Evolutionary conservation across 345 rosid species (phyloP).

Genomic region (Firmiana major): DNA sequence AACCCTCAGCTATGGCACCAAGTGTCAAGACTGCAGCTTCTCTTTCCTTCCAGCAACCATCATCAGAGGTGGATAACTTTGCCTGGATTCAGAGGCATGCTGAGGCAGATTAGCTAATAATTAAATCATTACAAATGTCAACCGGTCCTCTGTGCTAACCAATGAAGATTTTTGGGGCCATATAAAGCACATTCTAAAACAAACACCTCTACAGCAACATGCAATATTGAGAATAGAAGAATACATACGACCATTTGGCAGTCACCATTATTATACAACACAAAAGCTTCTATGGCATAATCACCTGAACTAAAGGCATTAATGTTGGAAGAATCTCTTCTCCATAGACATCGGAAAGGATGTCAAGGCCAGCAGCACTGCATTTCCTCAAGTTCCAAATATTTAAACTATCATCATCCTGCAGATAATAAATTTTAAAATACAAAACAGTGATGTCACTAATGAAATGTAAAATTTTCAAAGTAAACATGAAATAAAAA

Average conservation of each 20-base stretch:
- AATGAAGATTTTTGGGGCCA: constrained; percentile 1
- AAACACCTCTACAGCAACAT: neutral
- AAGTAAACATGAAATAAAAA: neutral
- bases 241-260: neutral
- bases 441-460: neutral
- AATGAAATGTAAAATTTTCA: neutral
- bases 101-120: too few species aligned
- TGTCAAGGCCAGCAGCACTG: constrained; percentile 95
- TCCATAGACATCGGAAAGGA: constrained; percentile 82
- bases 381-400: constrained; percentile 96
- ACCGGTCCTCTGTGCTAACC: neutral
- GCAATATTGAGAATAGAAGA: constrained; percentile 6
- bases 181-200: too few species aligned
- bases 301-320: constrained; percentile 87
- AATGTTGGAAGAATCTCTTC: constrained; percentile 92
- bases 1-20: constrained; percentile 93
- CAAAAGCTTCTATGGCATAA: neutral
- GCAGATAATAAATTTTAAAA: constrained; percentile 4
- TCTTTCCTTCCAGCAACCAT: constrained; percentile 91
- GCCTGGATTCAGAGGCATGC: constrained; percentile 40
- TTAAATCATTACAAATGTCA: too few species aligned
- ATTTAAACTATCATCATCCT: constrained; percentile 84
- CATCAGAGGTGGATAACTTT: constrained; percentile 64
- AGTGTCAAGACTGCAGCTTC: constrained; percentile 98
- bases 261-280: neutral